Evolutionary conservation across 2,329 filamentous ascomycete genomes (phyloP).

Genomic region (Colletotrichum agaves): DNA sequence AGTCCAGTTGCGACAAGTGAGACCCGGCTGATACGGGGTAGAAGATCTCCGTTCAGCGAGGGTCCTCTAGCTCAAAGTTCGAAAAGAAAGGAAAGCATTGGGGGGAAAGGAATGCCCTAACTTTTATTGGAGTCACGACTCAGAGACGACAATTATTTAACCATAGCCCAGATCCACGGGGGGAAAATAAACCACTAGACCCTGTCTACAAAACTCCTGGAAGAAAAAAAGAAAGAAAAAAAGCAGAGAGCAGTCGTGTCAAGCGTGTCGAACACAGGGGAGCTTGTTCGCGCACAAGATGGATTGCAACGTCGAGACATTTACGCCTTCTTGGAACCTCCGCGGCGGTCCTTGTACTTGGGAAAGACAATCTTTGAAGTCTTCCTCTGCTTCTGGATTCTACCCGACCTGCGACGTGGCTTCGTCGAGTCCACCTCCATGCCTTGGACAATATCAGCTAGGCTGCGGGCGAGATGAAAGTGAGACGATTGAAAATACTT

Average conservation of each 20-base stretch:
- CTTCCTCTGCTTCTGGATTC: constrained; percentile 67
- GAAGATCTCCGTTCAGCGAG: neutral
- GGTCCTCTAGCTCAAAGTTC: neutral
- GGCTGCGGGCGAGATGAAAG: constrained; percentile 40
- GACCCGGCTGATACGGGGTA: constrained; percentile 11
- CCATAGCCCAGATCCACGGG: neutral
- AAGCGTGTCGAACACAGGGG: no score
- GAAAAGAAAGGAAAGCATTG: neutral
- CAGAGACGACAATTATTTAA: neutral
- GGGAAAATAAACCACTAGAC: neutral
- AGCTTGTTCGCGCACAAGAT: neutral
- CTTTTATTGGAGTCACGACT: constrained; percentile 14
- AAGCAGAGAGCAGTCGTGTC: neutral
- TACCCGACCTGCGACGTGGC: constrained; percentile 50
- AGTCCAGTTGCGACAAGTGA: constrained; percentile 8
- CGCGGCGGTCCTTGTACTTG: constrained; percentile 64
- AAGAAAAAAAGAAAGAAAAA: constrained; percentile 1
- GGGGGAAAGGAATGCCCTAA: neutral
- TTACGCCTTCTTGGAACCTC: constrained; percentile 48
- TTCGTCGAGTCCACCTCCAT: constrained; percentile 69
- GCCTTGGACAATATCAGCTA: constrained; percentile 46
- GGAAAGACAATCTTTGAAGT: constrained; percentile 69
- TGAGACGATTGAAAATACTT: neutral
- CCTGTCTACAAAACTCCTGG: constrained; percentile 21
- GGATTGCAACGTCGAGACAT: neutral